Evolutionary conservation across 257 asterid species (phyloP).

Genomic region (Lycium barbarum): DNA sequence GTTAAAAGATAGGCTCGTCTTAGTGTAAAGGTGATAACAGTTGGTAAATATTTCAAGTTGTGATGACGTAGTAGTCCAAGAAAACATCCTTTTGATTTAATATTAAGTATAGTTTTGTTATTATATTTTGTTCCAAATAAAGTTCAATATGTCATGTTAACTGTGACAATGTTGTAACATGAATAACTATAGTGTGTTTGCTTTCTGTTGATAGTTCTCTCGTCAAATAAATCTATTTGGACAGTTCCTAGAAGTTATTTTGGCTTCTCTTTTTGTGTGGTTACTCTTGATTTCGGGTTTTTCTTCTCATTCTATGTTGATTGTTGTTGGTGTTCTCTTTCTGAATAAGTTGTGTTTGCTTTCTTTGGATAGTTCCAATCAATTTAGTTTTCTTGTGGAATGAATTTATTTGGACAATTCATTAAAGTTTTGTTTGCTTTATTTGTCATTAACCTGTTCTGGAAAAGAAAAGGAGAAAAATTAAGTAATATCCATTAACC

Average conservation of each 20-base stretch:
- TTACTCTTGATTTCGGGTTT: too few species aligned
- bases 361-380: neutral
- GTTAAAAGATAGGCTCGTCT: too few species aligned
- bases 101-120: neutral
- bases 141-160: neutral
- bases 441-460: neutral
- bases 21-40: neutral
- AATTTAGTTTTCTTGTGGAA: neutral
- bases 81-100: neutral
- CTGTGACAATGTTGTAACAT: neutral
- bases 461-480: too few species aligned
- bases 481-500: too few species aligned
- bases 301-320: neutral
- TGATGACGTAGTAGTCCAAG: neutral
- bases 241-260: neutral
- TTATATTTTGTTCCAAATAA: neutral
- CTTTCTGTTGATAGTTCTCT: neutral
- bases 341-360: neutral
- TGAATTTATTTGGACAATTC: neutral
- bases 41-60: too few species aligned
- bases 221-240: neutral
- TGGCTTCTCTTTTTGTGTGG: too few species aligned
- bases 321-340: neutral
- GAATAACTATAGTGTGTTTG: neutral
- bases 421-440: neutral